Evolutionary conservation across 2,329 filamentous ascomycete species (phyloP).

Genomic region (Fusarium sp.): DNA sequence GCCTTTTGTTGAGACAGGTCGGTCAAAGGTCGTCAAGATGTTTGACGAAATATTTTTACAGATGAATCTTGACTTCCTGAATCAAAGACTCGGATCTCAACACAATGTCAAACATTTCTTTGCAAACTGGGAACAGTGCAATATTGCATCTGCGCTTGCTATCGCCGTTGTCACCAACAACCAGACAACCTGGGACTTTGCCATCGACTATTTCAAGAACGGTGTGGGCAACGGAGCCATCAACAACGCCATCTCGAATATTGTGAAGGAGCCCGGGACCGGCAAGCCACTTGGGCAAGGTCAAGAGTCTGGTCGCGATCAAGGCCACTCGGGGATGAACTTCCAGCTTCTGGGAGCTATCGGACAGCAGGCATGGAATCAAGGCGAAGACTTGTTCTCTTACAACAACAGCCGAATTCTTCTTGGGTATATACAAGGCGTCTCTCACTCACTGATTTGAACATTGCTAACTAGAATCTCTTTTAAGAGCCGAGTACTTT

Average conservation of each 20-base stretch:
- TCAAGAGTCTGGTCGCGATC: slow-evolving; percentile 32
- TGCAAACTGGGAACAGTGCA: slow-evolving; percentile 31
- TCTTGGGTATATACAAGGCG: slow-evolving; percentile 17
- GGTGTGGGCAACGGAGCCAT: slow-evolving; percentile 17
- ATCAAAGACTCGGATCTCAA: neutral
- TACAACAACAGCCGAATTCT: slow-evolving; percentile 36
- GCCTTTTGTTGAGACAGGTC: neutral
- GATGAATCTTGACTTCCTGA: slow-evolving; percentile 8
- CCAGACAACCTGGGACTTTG: slow-evolving; percentile 6
- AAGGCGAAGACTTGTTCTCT: slow-evolving; percentile 26
- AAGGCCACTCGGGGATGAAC: slow-evolving; percentile 23
- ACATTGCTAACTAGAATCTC: no score
- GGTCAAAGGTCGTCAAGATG: neutral
- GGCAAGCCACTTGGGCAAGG: slow-evolving; percentile 17
- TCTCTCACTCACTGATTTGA: no score
- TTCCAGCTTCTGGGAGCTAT: slow-evolving; percentile 12
- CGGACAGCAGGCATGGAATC: slow-evolving; percentile 30
- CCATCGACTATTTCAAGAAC: slow-evolving; percentile 26
- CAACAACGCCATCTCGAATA: slow-evolving; percentile 11
- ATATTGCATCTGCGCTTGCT: slow-evolving; percentile 23
- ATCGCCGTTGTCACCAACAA: slow-evolving; percentile 25
- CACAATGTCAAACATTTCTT: slow-evolving; percentile 16
- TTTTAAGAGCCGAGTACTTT: slow-evolving; percentile 27
- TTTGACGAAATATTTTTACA: neutral
- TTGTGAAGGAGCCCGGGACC: slow-evolving; percentile 12